These are phyloP conservation scores for Rhodotorula mucilaginosa DNA, from an alignment of 1,284 basidiomycete species.

Conservation along the genomic window DNA sequence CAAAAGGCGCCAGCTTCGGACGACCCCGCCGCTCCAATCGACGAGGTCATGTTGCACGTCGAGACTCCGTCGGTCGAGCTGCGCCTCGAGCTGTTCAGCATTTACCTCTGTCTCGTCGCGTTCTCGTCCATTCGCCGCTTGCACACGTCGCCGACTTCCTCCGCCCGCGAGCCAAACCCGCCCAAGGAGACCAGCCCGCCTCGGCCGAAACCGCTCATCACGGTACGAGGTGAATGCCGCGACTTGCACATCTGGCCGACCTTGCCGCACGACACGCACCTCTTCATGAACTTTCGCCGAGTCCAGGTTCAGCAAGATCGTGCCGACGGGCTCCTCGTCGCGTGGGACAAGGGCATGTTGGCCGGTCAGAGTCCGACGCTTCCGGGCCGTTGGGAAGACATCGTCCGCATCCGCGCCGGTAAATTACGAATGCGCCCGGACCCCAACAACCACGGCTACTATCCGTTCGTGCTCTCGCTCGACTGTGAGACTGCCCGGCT, in stretches of 20 bases:
- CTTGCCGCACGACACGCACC: slow-evolving; percentile 46
- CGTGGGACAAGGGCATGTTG: slow-evolving; percentile 45
- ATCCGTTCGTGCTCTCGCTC: slow-evolving; percentile 49
- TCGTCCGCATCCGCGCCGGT: slow-evolving; percentile 64
- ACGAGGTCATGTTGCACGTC: slow-evolving; percentile 53
- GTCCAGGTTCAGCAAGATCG: slow-evolving; percentile 18
- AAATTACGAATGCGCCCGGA: slow-evolving; percentile 52
- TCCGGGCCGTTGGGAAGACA: slow-evolving; percentile 70
- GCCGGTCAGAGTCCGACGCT: slow-evolving; percentile 53
- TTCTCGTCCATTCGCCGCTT: slow-evolving; percentile 58
- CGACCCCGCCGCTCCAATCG: slow-evolving; percentile 42
- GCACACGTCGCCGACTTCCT: slow-evolving; percentile 30
- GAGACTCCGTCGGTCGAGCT: slow-evolving; percentile 53
- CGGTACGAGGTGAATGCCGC: slow-evolving; percentile 44
- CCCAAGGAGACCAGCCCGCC: background rate
- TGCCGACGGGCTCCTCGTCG: slow-evolving; percentile 12
- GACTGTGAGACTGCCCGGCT: slow-evolving; percentile 67
- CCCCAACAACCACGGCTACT: slow-evolving; percentile 45
- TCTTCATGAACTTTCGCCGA: slow-evolving; percentile 38
- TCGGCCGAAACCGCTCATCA: slow-evolving; percentile 26
- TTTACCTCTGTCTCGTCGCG: slow-evolving; percentile 72
- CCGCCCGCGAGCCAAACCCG: slow-evolving; percentile 7
- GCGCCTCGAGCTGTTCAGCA: slow-evolving; percentile 64
- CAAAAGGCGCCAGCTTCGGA: slow-evolving; percentile 43
- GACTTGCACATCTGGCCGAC: slow-evolving; percentile 47